phyloP scores from a whole-genome alignment of 139 green algal genomes.

The Trebouxia sp. region DNA sequence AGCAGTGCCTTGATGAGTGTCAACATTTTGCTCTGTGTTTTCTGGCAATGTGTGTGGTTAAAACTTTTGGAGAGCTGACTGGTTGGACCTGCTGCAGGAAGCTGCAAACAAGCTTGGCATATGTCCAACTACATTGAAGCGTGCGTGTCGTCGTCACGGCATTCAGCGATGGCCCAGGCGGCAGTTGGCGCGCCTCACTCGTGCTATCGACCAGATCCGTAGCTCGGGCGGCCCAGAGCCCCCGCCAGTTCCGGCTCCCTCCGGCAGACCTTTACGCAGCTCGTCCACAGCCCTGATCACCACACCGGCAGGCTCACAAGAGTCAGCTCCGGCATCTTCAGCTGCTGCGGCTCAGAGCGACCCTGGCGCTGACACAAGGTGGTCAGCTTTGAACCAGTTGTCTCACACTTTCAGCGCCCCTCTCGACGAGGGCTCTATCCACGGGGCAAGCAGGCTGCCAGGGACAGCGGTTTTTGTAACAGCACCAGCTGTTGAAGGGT shows the following conservation, averaged over 20 bases:
- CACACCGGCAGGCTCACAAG: not conserved
- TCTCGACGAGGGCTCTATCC: not conserved
- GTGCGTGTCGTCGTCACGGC: constrained; percentile 40
- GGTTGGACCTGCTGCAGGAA: constrained; percentile 39
- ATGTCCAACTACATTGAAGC: constrained; percentile 56
- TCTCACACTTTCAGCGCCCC: constrained; percentile 22
- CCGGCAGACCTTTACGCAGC: not conserved
- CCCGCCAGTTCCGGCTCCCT: not conserved
- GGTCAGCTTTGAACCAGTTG: constrained; percentile 31
- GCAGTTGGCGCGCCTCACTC: constrained; percentile 51
- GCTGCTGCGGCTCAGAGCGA: not conserved
- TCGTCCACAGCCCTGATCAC: not conserved
- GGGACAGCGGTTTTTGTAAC: not conserved
- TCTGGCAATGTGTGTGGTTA: too few relatives aligned
- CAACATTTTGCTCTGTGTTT: too few relatives aligned
- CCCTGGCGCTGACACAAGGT: constrained; percentile 27
- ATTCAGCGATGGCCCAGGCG: constrained; percentile 56
- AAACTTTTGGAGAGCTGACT: not conserved
- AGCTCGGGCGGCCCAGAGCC: constrained; percentile 6
- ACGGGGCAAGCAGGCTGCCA: not conserved
- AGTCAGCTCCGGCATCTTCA: not conserved
- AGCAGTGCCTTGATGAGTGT: too few relatives aligned
- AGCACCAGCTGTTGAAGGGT: not conserved
- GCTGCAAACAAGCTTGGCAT: constrained; percentile 50
- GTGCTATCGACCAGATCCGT: constrained; percentile 42